Percentiles rank a stretch among this genome's conserved stretches.
Conservation (phyloP, 805 yeast species). For the Kodamaea laetipori region DNA sequence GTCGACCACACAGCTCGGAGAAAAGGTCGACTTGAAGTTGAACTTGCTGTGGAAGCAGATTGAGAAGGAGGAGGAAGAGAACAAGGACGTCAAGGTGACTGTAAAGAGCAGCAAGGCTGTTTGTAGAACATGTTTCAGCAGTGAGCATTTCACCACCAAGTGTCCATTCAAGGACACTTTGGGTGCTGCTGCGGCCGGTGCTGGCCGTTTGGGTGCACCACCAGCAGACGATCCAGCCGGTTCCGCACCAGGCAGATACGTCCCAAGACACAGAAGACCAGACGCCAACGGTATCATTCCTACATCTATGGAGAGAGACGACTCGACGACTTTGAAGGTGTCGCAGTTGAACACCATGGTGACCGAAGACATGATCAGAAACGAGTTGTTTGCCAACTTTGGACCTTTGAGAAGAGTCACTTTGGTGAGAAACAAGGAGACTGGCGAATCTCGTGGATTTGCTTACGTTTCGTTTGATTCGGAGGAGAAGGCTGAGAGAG, state of each 20-base stretch:
- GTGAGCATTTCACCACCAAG: slow-evolving; percentile 88
- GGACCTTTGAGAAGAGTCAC: slow-evolving; percentile 75
- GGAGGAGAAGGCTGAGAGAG: slow-evolving; percentile 70
- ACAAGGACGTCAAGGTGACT: slow-evolving; percentile 43
- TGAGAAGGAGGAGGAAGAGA: slow-evolving; percentile 70
- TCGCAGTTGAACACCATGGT: slow-evolving; percentile 87
- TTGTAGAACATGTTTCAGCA: slow-evolving; percentile 87
- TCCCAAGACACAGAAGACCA: slow-evolving; percentile 48
- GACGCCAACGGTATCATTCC: slow-evolving; percentile 46
- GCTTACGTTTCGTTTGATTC: slow-evolving; percentile 86
- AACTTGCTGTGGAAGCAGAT: slow-evolving; percentile 76
- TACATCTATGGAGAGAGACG: slow-evolving; percentile 62
- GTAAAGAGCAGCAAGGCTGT: slow-evolving; percentile 44
- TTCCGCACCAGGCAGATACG: slow-evolving; percentile 38
- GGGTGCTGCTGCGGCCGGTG: slow-evolving; percentile 50
- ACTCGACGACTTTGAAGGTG: slow-evolving; percentile 82
- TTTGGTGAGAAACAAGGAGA: slow-evolving; percentile 86
- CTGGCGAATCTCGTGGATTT: slow-evolving; percentile 92
- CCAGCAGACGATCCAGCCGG: slow-evolving; percentile 27
- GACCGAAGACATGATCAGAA: slow-evolving; percentile 76
- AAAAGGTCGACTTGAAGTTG: slow-evolving; percentile 73
- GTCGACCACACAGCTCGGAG: slow-evolving; percentile 86
- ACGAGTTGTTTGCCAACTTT: slow-evolving; percentile 66
- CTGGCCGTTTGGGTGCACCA: slow-evolving; percentile 45
- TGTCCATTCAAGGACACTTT: slow-evolving; percentile 95